phyloP scores from a whole-genome alignment of 495 filamentous ascomycete species.

The Hyaloscypha hepaticicola region DNA sequence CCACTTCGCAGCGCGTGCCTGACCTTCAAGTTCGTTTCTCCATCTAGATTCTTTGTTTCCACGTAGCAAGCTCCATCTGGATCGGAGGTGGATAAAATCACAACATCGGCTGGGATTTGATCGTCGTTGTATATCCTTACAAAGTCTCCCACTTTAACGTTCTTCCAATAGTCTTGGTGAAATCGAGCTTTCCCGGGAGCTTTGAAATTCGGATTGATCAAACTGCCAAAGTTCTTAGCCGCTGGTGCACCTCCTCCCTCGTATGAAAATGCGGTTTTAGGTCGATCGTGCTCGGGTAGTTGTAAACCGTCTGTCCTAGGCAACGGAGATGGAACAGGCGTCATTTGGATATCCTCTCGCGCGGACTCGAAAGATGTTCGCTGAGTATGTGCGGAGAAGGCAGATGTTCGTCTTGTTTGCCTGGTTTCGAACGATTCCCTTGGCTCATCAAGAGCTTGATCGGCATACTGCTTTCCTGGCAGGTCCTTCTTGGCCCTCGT shows the following conservation, averaged over 20 bases:
- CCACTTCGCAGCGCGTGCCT: conserved; percentile 87
- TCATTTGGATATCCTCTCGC: conserved; percentile 82
- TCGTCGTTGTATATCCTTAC: conserved; percentile 96
- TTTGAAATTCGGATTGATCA: conserved; percentile 48
- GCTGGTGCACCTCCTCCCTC: conserved; percentile 19
- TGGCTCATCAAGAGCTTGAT: conserved; percentile 50
- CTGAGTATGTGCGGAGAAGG: conserved; percentile 50
- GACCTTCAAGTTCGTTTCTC: conserved; percentile 97
- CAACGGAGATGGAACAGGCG: conserved; percentile 81
- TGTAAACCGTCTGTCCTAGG: conserved; percentile 48
- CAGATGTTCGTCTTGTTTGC: conserved; percentile 56
- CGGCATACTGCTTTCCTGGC: conserved; percentile 39
- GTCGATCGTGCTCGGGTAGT: conserved; percentile 34
- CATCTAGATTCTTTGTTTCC: conserved; percentile 97
- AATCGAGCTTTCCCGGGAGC: conserved; percentile 62
- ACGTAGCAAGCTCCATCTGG: conserved; percentile 94
- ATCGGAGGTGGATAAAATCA: conserved; percentile 95
- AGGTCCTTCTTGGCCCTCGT: conserved; percentile 51
- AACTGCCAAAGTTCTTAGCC: conserved; percentile 38
- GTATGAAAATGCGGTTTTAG: conserved; percentile 37
- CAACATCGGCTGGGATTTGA: conserved; percentile 90
- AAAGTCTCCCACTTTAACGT: conserved; percentile 92
- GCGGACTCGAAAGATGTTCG: conserved; percentile 60
- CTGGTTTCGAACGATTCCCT: conserved; percentile 67
- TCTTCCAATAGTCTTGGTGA: conserved; percentile 94